phyloP scores from a whole-genome alignment of 495 filamentous ascomycete species.

The Penicillium fimorum region DNA sequence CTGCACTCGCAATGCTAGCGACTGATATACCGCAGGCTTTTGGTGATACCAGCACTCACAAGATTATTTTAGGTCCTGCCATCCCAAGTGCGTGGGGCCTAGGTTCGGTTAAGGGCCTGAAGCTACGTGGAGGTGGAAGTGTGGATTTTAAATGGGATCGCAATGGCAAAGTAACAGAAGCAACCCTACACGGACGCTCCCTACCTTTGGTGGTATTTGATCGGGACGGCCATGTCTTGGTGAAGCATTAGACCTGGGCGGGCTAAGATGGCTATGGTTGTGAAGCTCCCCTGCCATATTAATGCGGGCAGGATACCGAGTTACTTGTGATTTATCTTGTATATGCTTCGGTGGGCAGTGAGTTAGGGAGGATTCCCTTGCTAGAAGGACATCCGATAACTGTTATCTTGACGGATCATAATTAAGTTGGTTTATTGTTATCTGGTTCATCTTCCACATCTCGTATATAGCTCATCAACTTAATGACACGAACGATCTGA shows the following conservation, averaged over 20 bases:
- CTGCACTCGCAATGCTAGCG: constrained; percentile 47
- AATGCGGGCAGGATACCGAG: no score
- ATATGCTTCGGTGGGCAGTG: no score
- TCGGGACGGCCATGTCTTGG: not conserved
- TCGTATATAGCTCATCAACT: no score
- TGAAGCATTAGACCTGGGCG: not conserved
- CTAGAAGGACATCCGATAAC: no score
- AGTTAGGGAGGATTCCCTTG: no score
- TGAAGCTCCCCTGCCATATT: no score
- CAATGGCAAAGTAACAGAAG: constrained; percentile 18
- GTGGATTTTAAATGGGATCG: constrained; percentile 42
- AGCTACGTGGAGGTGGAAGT: constrained; percentile 38
- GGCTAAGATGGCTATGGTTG: no score
- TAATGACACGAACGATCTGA: no score
- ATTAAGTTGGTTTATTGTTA: no score
- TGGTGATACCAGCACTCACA: constrained; percentile 12
- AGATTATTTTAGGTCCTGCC: constrained; percentile 42
- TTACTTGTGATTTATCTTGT: no score
- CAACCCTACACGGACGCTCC: not conserved
- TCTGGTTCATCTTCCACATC: no score
- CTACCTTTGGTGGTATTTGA: not conserved
- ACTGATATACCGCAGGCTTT: constrained; percentile 34
- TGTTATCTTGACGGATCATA: no score
- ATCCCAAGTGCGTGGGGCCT: constrained; percentile 40
- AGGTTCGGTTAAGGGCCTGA: constrained; percentile 36